Conservation (phyloP, 768 basidiomycete genomes). For the Hypholoma sublateritium region DNA sequence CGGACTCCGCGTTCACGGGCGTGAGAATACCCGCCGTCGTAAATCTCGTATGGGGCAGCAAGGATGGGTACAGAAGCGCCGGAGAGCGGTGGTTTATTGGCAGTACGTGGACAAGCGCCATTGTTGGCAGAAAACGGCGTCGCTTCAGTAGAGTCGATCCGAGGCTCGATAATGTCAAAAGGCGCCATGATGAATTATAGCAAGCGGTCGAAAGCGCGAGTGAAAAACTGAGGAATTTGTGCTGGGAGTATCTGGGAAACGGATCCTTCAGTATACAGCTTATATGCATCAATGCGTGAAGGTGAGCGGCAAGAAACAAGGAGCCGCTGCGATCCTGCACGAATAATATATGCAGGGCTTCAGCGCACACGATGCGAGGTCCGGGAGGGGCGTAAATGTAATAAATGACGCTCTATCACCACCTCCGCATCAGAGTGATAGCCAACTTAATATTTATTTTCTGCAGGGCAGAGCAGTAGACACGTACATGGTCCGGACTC, state of each 20-base stretch:
- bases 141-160: neutral
- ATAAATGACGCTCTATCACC: neutral
- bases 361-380: neutral
- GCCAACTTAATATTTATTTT: too few species aligned
- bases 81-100: neutral
- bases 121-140: neutral
- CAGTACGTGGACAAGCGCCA: neutral
- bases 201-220: too few species aligned
- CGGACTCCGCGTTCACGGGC: constrained; percentile 29
- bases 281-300: neutral
- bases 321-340: neutral
- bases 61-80: neutral
- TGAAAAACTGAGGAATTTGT: too few species aligned
- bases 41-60: constrained; percentile 27
- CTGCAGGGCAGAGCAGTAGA: too few species aligned
- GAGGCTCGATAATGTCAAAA: neutral
- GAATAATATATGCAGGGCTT: neutral
- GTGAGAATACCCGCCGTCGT: constrained; percentile 38
- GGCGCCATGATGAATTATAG: neutral
- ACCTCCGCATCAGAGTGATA: neutral
- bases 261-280: neutral
- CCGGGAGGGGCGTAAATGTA: neutral
- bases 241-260: neutral
- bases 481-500: too few species aligned
- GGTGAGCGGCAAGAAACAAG: neutral